phyloP scores from a whole-genome alignment of 2,329 filamentous ascomycete species.

The Dactylellina parvicollis region DNA sequence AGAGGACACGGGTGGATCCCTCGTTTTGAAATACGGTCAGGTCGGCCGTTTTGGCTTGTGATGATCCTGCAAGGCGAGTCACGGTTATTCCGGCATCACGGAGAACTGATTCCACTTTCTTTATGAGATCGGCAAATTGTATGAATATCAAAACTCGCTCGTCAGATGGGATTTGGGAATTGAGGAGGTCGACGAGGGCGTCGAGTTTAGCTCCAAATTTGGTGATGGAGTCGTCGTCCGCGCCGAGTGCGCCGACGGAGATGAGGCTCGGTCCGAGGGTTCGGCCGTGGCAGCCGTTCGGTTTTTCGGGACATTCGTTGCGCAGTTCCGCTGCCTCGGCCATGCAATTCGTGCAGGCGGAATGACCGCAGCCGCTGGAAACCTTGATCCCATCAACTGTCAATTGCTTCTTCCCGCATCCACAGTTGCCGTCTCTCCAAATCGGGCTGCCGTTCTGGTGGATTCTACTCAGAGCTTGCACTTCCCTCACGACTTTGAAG shows the following conservation, averaged over 20 bases:
- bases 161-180: slow-evolving; percentile 59
- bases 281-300: slow-evolving; percentile 21
- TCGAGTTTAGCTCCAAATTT: slow-evolving; percentile 38
- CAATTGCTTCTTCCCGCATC: slow-evolving; percentile 59
- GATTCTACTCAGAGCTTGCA: slow-evolving; percentile 56
- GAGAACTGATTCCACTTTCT: slow-evolving; percentile 61
- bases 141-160: slow-evolving; percentile 70
- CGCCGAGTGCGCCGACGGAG: slow-evolving; percentile 3
- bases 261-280: slow-evolving; percentile 11
- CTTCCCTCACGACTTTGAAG: slow-evolving; percentile 59
- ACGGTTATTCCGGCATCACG: slow-evolving; percentile 59
- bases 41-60: slow-evolving; percentile 58
- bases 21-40: slow-evolving; percentile 27
- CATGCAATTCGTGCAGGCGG: slow-evolving; percentile 62
- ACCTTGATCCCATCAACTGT: slow-evolving; percentile 61
- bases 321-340: slow-evolving; percentile 46
- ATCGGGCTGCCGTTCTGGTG: slow-evolving; percentile 28
- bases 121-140: slow-evolving; percentile 65
- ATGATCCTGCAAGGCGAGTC: slow-evolving; percentile 61
- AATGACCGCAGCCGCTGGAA: slow-evolving; percentile 66
- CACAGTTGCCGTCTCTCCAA: slow-evolving; percentile 58
- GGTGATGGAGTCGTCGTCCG: slow-evolving; percentile 9
- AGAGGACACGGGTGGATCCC: slow-evolving; percentile 64
- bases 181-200: slow-evolving; percentile 17
- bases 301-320: slow-evolving; percentile 20